Conservation (phyloP, 2,329 filamentous ascomycete species). For the Rhynchosporium graminicola region DNA sequence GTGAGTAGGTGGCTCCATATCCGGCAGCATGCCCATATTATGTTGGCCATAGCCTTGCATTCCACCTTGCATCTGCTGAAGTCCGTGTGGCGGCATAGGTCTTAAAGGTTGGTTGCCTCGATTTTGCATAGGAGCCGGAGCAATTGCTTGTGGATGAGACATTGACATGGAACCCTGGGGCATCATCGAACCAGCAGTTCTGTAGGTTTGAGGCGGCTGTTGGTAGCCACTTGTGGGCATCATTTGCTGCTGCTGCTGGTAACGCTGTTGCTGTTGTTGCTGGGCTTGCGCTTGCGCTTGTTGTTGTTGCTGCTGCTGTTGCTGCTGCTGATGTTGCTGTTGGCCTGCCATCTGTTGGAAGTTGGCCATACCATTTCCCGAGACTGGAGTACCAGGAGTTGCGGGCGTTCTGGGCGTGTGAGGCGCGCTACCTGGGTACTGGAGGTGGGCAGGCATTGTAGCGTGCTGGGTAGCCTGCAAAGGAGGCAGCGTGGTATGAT, state of each 20-base stretch:
- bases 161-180: conserved; percentile 66
- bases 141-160: conserved; percentile 74
- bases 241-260: conserved; percentile 18
- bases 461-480: conserved; percentile 51
- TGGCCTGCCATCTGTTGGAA: conserved; percentile 56
- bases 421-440: conserved; percentile 50
- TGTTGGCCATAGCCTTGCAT: conserved; percentile 61
- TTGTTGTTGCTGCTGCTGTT: conserved; percentile 26
- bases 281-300: too few species aligned
- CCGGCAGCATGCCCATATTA: conserved; percentile 56
- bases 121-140: conserved; percentile 63
- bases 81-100: conserved; percentile 69
- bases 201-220: conserved; percentile 46
- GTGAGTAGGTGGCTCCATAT: conserved; percentile 73
- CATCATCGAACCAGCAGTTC: conserved; percentile 64
- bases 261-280: too few species aligned
- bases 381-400: conserved; percentile 63
- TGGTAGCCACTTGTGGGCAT: conserved; percentile 37
- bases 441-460: conserved; percentile 48
- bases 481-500: conserved; percentile 55
- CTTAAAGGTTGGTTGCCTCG: conserved; percentile 60
- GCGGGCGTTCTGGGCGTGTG: conserved; percentile 63
- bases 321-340: conserved; percentile 29
- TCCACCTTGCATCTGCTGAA: conserved; percentile 53
- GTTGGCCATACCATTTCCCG: conserved; percentile 53